Percentiles rank a stretch among this genome's conserved stretches.
phyloP scores from a whole-genome alignment of 2,329 filamentous ascomycete genomes.

The Beauveria scarabaeidicola region DNA sequence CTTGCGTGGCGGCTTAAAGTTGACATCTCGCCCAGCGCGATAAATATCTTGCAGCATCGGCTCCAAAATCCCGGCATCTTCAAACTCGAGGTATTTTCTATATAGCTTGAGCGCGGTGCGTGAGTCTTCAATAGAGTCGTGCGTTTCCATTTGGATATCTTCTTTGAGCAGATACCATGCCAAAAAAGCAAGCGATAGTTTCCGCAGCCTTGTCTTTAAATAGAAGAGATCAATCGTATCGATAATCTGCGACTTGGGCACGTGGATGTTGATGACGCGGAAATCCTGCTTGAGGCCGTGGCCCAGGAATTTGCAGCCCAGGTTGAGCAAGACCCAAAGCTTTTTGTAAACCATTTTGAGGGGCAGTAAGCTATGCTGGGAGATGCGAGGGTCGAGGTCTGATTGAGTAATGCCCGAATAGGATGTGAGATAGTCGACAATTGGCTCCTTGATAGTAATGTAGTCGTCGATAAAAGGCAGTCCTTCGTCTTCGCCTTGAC shows the following conservation, averaged over 20 bases:
- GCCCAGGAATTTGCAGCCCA: constrained; percentile 88
- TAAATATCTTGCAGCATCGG: constrained; percentile 85
- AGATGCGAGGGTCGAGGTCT: constrained; percentile 73
- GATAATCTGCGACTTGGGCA: constrained; percentile 81
- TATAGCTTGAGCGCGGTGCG: constrained; percentile 83
- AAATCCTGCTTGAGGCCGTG: constrained; percentile 94
- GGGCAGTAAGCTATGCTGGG: constrained; percentile 72
- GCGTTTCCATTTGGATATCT: constrained; percentile 84
- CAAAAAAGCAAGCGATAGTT: constrained; percentile 81
- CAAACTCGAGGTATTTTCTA: constrained; percentile 81
- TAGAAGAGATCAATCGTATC: constrained; percentile 93
- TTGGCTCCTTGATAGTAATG: constrained; percentile 79
- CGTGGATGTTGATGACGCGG: constrained; percentile 94
- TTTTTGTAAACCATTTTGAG: constrained; percentile 96
- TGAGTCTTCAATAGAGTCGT: constrained; percentile 94
- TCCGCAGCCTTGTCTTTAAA: constrained; percentile 70
- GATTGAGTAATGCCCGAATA: constrained; percentile 85
- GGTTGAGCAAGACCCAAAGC: constrained; percentile 89
- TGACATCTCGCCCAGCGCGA: constrained; percentile 37
- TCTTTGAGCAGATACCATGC: constrained; percentile 88
- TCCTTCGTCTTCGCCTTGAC: constrained; percentile 68
- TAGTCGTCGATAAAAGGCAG: constrained; percentile 95
- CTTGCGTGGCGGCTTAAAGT: constrained; percentile 43
- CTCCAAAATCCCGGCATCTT: constrained; percentile 76
- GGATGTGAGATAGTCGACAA: constrained; percentile 90